Percentiles rank a stretch among this genome's conserved stretches.
Evolutionary conservation across 139 green algal species (phyloP).

Genomic region (Chlamydomonas sp.): DNA sequence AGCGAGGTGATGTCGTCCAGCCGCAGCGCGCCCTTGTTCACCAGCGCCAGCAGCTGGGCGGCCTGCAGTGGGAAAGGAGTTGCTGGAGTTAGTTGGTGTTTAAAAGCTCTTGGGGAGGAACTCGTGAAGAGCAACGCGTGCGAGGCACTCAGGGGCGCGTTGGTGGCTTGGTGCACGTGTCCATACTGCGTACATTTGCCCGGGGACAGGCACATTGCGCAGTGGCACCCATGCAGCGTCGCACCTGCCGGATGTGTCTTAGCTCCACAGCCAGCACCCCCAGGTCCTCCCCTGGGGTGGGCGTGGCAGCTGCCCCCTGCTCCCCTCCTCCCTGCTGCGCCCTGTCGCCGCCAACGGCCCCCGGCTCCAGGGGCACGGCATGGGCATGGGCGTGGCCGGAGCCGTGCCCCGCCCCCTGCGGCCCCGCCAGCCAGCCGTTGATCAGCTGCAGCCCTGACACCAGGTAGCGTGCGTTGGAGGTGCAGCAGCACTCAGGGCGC

Average conservation of each 20-base stretch:
- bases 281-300: slow-evolving; percentile 1
- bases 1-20: slow-evolving; percentile 50
- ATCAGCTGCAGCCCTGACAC: slow-evolving; percentile 75
- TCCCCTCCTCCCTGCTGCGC: not conserved
- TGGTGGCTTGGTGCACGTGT: too few relatives aligned
- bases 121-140: not conserved
- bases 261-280: slow-evolving; percentile 37
- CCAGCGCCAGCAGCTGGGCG: slow-evolving; percentile 36
- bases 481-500: slow-evolving; percentile 95
- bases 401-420: slow-evolving; percentile 52
- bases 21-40: slow-evolving; percentile 38
- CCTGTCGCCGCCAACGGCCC: not conserved
- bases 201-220: too few relatives aligned
- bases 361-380: not conserved
- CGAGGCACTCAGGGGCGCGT: not conserved
- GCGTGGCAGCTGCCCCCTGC: not conserved
- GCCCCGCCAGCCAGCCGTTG: slow-evolving; percentile 83
- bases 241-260: slow-evolving; percentile 45
- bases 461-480: slow-evolving; percentile 94
- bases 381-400: too few relatives aligned
- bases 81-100: too few relatives aligned
- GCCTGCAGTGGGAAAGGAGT: slow-evolving; percentile 17
- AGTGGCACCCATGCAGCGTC: not conserved
- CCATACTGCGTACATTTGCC: too few relatives aligned
- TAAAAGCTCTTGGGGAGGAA: not conserved